Evolutionary conservation across 2,329 filamentous ascomycete species (phyloP).

Genomic region (Fusarium burgessii): DNA sequence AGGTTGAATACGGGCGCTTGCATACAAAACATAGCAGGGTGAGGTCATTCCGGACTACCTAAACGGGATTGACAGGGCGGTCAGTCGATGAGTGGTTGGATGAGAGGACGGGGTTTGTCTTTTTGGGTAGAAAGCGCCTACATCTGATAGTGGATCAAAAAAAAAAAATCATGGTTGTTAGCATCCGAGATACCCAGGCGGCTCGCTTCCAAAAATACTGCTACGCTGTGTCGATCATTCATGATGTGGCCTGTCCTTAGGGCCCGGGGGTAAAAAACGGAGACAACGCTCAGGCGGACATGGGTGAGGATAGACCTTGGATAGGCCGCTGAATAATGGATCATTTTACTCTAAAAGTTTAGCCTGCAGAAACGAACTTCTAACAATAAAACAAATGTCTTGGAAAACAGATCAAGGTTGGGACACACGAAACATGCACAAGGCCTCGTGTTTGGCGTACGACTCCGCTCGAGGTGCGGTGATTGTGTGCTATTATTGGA

Average conservation of each 20-base stretch:
- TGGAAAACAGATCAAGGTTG: background rate
- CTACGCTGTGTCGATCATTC: slow-evolving; percentile 26
- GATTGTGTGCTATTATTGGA: slow-evolving; percentile 34
- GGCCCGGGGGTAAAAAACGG: background rate
- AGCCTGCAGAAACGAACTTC: slow-evolving; percentile 13
- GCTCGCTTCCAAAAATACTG: slow-evolving; percentile 22
- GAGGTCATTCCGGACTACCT: slow-evolving; percentile 22
- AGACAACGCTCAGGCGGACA: background rate
- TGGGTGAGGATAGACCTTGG: background rate
- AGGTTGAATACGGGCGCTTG: slow-evolving; percentile 33
- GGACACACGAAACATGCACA: slow-evolving; percentile 23
- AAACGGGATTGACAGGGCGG: slow-evolving; percentile 23
- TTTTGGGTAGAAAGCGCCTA: slow-evolving; percentile 17
- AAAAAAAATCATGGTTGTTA: background rate
- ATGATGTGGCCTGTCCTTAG: slow-evolving; percentile 7
- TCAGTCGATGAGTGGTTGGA: slow-evolving; percentile 26
- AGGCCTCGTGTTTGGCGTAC: slow-evolving; percentile 26
- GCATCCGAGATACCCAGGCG: slow-evolving; percentile 3
- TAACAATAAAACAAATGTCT: slow-evolving; percentile 29
- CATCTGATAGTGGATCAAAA: slow-evolving; percentile 5
- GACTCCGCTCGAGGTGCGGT: slow-evolving; percentile 19
- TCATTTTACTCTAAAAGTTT: background rate
- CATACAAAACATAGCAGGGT: slow-evolving; percentile 28
- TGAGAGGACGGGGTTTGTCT: background rate
- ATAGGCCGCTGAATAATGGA: slow-evolving; percentile 10